Base-by-base conservation (phyloP, 306 rosid genomes). In the Cercis canadensis region DNA sequence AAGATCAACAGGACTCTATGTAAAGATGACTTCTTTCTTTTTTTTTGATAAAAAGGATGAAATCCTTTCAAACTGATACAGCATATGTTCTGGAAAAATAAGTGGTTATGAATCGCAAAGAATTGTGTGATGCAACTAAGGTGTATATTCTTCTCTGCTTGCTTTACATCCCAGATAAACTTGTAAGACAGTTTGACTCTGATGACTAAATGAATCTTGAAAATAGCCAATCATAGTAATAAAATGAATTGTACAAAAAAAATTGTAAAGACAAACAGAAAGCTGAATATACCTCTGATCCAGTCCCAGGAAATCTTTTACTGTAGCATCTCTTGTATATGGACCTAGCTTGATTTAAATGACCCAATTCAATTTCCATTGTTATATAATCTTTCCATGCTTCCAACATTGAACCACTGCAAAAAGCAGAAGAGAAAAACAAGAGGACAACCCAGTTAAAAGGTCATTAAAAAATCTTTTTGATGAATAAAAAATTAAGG, bases 271-370 rank as follows among this genome's bases (percentile, higher is more conserved):
- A 71, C 13, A 32, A 78, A 14, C 36, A 50, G 45, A 60, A 64
- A 64, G 46, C 57, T 56, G 21, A 43, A 7, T 44, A 58, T 87
- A 93, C 98, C 98, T 89, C 97, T 69, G 97, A 89, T 59, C 97
- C 97, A 74, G 83, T 84, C 74, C 90, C 90, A 0, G 80, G 54
- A 73, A 94, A 83, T 80, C 88, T 89, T 76, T 91, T 91, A 81
- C 88, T 81, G 74, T 87, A 91, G 84, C 97, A 94, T 78, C 90
- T 87, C 84, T 81, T 94, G 72, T 89, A 94, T 75, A 91, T 44
- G 73, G 97, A 85, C 69, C 97, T 85, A 57, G 97, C 96, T 82
- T 83, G 88, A 77, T 77, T 90, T 60, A 78, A 74, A 80, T 89
- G 80, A 54, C 88, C 92, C 70, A 66, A 81, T 76, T 86, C 88